Conservation (phyloP, 2,329 filamentous ascomycete genomes). For the Penicillium sp. region DNA sequence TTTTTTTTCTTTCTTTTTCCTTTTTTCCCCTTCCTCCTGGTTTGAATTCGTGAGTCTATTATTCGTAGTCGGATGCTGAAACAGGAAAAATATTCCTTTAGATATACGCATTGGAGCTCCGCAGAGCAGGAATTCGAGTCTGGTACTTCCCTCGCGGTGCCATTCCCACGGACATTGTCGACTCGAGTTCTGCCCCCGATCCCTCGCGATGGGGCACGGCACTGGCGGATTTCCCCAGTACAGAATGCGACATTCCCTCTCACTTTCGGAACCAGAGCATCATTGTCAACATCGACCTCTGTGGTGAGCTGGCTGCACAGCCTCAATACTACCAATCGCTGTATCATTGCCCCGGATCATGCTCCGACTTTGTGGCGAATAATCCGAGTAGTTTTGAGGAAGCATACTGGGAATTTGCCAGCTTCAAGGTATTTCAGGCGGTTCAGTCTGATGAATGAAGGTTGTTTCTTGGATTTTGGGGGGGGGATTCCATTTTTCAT, state of each 20-base stretch:
- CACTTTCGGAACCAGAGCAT: slow-evolving; percentile 63
- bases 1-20: too few species aligned
- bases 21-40: not conserved
- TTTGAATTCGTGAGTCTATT: not conserved
- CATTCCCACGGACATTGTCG: slow-evolving; percentile 50
- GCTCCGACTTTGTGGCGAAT: slow-evolving; percentile 53
- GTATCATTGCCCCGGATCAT: slow-evolving; percentile 47
- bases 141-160: slow-evolving; percentile 53
- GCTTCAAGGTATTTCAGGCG: slow-evolving; percentile 53
- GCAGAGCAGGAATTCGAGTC: slow-evolving; percentile 55
- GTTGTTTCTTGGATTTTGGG: not conserved
- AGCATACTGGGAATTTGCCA: slow-evolving; percentile 61
- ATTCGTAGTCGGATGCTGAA: too few species aligned
- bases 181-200: slow-evolving; percentile 46
- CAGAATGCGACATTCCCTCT: slow-evolving; percentile 52
- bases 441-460: not conserved
- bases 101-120: slow-evolving; percentile 57
- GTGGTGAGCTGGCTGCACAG: slow-evolving; percentile 49
- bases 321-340: slow-evolving; percentile 28
- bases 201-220: slow-evolving; percentile 58
- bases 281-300: slow-evolving; percentile 60
- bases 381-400: slow-evolving; percentile 52
- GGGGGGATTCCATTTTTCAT: too few species aligned
- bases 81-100: slow-evolving; percentile 3
- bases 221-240: slow-evolving; percentile 59